Evolutionary conservation across 139 green algal genomes (phyloP).

Genomic region (Tetradesmus lagerheimii): DNA sequence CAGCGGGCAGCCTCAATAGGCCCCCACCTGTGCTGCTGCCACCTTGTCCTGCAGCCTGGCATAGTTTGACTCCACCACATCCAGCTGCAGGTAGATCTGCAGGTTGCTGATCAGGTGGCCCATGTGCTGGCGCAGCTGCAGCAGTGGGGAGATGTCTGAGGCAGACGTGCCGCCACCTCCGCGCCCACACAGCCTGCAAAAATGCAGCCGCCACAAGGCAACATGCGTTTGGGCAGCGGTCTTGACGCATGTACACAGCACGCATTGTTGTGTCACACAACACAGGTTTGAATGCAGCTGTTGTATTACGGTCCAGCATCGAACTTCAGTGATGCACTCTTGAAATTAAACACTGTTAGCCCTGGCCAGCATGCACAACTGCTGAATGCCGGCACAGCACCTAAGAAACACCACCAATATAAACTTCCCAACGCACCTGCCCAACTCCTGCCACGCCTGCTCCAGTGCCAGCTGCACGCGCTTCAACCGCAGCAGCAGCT

Average conservation of each 20-base stretch:
- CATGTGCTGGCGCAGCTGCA: slow-evolving; percentile 85
- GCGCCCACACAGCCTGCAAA: slow-evolving; percentile 29
- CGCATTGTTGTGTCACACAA: no score
- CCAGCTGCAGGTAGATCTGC: slow-evolving; percentile 90
- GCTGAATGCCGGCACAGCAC: no score
- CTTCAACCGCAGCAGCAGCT: slow-evolving; percentile 86
- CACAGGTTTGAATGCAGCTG: no score
- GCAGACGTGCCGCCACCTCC: neutral
- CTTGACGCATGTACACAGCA: no score
- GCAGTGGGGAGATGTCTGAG: slow-evolving; percentile 55
- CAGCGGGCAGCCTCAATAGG: no score
- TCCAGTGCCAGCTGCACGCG: slow-evolving; percentile 82
- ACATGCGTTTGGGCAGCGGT: no score
- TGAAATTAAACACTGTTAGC: no score
- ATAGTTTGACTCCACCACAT: slow-evolving; percentile 86
- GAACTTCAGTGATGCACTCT: no score
- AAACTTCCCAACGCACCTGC: slow-evolving; percentile 5
- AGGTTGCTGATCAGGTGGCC: slow-evolving; percentile 85
- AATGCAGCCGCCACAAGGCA: neutral
- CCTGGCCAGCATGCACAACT: no score
- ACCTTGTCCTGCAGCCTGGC: slow-evolving; percentile 65
- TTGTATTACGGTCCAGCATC: no score
- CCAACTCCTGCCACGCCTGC: slow-evolving; percentile 69
- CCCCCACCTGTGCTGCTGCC: slow-evolving; percentile 55
- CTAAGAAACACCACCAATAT: no score